Evolutionary conservation across 495 filamentous ascomycete species (phyloP), one percentile per base, ranked within the genome.

Genomic region (Aspergillus panamensis): DNA sequence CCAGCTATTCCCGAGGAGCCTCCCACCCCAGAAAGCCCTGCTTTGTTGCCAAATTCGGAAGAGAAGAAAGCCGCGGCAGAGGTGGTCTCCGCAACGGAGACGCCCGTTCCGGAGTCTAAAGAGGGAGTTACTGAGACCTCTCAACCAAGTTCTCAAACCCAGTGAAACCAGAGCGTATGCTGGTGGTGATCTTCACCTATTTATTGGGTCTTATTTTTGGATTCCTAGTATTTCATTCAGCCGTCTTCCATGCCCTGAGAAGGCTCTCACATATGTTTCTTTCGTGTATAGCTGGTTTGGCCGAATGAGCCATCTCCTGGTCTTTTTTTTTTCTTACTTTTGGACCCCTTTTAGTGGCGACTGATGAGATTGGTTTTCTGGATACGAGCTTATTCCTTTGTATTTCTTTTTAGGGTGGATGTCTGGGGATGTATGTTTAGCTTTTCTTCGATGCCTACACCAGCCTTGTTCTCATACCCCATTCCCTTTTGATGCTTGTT

Each of bases 1-100:
- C 72, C 73, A 8, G 50, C 72, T 39, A 77, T 77, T 19, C 74
- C 74, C 0, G 74, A 77, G 56, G 74, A 77, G 45, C 74, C 74
- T 1, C 60, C 64, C 21, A 73, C 66, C 14, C 74, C 71, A 2
- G 71, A 72, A 49, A 57, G 56, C 16, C 55, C 66, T n/a, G 57
- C 58, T n/a, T 29, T 43, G 5, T 47, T 53, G 1, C 7, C 30
- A 6, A 49, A 52, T 10, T 37, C 32, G 20, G 55, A 20, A 7
- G 21, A 44, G 25, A 45, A 54, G 12, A 9, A 16, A 7, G 16
- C 32, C 37, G 12, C 30, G 13, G 3, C n/a, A 40, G 32, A 21
- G 20, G 6, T 39, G 33, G 1, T 21, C 3, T 7, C 33, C 4
- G 14, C 19, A 12, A 6, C 13, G 20, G 17, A 10, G 17, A 3